Conservation (phyloP, 2,329 filamentous ascomycete genomes). For the Colletotrichum melonis region DNA sequence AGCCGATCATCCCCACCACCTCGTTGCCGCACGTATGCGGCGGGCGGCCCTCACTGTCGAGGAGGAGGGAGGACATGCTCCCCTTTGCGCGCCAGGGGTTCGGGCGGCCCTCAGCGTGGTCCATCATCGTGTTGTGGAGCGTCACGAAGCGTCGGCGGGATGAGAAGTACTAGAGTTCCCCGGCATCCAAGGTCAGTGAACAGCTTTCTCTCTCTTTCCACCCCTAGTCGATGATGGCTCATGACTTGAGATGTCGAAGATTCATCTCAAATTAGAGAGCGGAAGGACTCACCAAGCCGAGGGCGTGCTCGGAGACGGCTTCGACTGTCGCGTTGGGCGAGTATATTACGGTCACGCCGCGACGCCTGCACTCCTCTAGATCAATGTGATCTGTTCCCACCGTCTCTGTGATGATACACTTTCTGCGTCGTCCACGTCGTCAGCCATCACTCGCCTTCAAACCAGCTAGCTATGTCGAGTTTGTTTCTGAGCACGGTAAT, state of each 20-base stretch:
- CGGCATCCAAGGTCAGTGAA: not conserved
- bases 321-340: slow-evolving; percentile 37
- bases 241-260: no score
- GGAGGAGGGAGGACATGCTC: slow-evolving; percentile 35
- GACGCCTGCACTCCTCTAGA: slow-evolving; percentile 36
- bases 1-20: slow-evolving; percentile 42
- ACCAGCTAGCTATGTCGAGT: not conserved
- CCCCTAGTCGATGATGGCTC: no score
- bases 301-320: slow-evolving; percentile 40
- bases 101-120: slow-evolving; percentile 17
- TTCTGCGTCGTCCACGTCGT: slow-evolving; percentile 23
- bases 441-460: not conserved
- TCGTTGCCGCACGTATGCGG: slow-evolving; percentile 43
- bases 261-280: not conserved
- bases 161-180: slow-evolving; percentile 37
- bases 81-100: slow-evolving; percentile 36
- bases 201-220: not conserved
- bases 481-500: not conserved
- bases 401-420: slow-evolving; percentile 40
- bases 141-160: slow-evolving; percentile 37
- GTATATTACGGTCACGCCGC: slow-evolving; percentile 39
- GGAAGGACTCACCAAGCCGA: slow-evolving; percentile 33
- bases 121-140: slow-evolving; percentile 37
- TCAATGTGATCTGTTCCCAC: slow-evolving; percentile 41
- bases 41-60: slow-evolving; percentile 36